phyloP scores from a whole-genome alignment of 106 monocot species.

The Acorus calamus region DNA sequence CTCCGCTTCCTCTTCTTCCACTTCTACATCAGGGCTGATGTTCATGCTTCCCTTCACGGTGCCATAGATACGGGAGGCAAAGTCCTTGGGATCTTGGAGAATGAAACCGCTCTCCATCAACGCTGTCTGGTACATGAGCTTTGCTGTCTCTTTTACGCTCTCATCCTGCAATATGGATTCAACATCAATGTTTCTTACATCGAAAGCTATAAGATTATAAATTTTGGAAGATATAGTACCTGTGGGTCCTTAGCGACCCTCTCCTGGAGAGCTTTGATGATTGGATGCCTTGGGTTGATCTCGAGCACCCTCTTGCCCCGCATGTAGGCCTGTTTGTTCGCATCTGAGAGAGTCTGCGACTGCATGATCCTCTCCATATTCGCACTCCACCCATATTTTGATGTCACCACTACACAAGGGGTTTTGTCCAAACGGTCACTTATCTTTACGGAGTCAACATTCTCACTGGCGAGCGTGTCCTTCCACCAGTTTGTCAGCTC shows the following conservation, averaged over 20 bases:
- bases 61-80: slow-evolving; percentile 69
- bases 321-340: slow-evolving; percentile 80
- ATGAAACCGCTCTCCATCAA: slow-evolving; percentile 97
- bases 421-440: slow-evolving; percentile 86
- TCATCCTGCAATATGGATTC: slow-evolving; percentile 45
- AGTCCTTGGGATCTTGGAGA: slow-evolving; percentile 75
- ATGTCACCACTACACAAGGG: slow-evolving; percentile 87
- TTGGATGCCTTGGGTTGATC: slow-evolving; percentile 95
- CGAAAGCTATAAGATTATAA: too few relatives aligned
- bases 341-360: slow-evolving; percentile 78
- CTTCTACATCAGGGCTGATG: slow-evolving; percentile 55
- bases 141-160: slow-evolving; percentile 65
- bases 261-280: slow-evolving; percentile 89
- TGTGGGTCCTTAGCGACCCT: slow-evolving; percentile 61
- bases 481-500: slow-evolving; percentile 95
- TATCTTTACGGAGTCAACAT: slow-evolving; percentile 85
- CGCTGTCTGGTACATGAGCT: slow-evolving; percentile 86
- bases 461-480: slow-evolving; percentile 53
- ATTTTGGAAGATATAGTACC: slow-evolving; percentile 25
- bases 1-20: slow-evolving; percentile 73
- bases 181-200: too few relatives aligned
- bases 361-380: slow-evolving; percentile 99
- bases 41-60: slow-evolving; percentile 68
- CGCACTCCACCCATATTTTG: slow-evolving; percentile 92
- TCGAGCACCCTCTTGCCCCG: slow-evolving; percentile 90